A percentile compares a stretch with the other conserved stretches of the same genome.
These are phyloP conservation scores for Coemansia sp. DNA, from an alignment of 192 early-diverging fungal species.

Conservation along the genomic window DNA sequence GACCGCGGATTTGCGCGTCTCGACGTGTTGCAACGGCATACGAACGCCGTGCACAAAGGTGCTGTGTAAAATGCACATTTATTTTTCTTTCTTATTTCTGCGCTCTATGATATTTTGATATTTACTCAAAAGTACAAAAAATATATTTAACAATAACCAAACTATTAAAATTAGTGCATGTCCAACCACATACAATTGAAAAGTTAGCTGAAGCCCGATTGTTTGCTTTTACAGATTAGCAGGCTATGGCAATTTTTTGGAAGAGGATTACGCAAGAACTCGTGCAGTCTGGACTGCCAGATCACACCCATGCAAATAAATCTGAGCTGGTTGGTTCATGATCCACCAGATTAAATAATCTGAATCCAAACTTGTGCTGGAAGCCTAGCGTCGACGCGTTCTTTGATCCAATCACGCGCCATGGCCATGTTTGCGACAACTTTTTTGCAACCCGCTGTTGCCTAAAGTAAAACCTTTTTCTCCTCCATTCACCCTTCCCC, in stretches of 20 bases:
- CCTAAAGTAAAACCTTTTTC: constrained; percentile 4
- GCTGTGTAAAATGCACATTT: neutral
- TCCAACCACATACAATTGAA: neutral
- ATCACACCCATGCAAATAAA: no score
- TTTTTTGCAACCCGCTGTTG: neutral
- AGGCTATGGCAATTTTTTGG: no score
- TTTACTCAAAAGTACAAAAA: constrained; percentile 16
- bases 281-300: no score
- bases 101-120: neutral
- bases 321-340: no score
- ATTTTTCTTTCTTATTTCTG: constrained; percentile 6
- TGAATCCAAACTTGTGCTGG: no score
- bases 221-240: no score
- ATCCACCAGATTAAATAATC: no score
- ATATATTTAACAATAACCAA: neutral
- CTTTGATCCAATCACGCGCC: neutral
- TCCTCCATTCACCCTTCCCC: neutral
- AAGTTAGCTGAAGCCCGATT: neutral
- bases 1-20: constrained; percentile 55
- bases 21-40: constrained; percentile 59
- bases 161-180: no score
- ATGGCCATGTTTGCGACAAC: neutral
- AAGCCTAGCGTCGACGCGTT: neutral
- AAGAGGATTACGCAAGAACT: no score
- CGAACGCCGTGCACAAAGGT: constrained; percentile 37